Conservation (phyloP, 805 yeast species). For the Alloascoidea hylecoeti region DNA sequence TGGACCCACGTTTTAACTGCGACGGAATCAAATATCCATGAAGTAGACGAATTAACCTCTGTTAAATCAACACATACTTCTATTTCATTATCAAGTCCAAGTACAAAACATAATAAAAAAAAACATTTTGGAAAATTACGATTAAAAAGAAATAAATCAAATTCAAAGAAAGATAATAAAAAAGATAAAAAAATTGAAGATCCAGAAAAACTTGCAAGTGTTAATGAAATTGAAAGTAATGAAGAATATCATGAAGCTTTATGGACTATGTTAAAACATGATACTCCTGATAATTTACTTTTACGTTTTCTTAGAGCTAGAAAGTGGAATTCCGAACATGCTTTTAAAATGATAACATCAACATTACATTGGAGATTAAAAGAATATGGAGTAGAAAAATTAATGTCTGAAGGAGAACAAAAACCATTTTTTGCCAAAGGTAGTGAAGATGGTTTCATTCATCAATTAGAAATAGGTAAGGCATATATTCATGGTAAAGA, state of each 20-base stretch:
- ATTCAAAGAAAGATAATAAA: background rate
- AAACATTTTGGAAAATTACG: conserved; percentile 18
- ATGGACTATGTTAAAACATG: conserved; percentile 55
- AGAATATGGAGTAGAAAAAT: conserved; percentile 43
- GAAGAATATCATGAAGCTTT: conserved; percentile 33
- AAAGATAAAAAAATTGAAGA: conserved; percentile 18
- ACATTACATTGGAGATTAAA: conserved; percentile 65
- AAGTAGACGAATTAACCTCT: conserved; percentile 3
- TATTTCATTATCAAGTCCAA: background rate
- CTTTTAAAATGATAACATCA: conserved; percentile 56
- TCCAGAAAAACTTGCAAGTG: background rate
- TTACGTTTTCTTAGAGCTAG: conserved; percentile 77
- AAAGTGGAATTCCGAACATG: conserved; percentile 63
- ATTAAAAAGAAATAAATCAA: conserved; percentile 19
- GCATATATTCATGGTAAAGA: conserved; percentile 69
- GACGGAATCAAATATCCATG: conserved; percentile 10
- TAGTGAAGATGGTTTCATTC: conserved; percentile 26
- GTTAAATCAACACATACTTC: background rate
- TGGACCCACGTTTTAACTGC: conserved; percentile 17
- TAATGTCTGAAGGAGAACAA: conserved; percentile 68
- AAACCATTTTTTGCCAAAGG: conserved; percentile 35
- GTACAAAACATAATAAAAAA: conserved; percentile 8
- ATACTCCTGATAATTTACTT: conserved; percentile 66
- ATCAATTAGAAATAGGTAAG: conserved; percentile 51
- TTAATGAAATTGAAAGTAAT: conserved; percentile 13